phyloP scores from a whole-genome alignment of 768 basidiomycete species.

The Termitomyces heimii region DNA sequence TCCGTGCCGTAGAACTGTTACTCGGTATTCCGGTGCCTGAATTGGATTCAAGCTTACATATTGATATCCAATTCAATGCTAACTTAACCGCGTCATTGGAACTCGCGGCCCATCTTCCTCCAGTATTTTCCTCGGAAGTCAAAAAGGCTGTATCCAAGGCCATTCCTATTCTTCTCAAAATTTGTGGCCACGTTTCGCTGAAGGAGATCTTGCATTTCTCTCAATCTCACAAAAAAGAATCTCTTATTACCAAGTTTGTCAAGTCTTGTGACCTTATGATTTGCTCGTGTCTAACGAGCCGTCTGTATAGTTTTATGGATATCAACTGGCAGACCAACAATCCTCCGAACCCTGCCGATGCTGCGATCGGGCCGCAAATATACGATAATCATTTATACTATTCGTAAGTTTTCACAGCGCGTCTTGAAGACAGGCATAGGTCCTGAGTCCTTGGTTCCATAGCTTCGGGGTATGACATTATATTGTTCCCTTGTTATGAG shows the following conservation, averaged over 20 bases:
- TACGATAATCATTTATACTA: slow-evolving; percentile 85
- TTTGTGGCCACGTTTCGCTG: slow-evolving; percentile 21
- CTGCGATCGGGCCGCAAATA: slow-evolving; percentile 59
- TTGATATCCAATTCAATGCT: not conserved
- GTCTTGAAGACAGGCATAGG: not conserved
- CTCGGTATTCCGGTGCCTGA: slow-evolving; percentile 46
- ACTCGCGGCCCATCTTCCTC: slow-evolving; percentile 5
- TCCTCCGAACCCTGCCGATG: slow-evolving; percentile 67
- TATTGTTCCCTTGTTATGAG: not conserved
- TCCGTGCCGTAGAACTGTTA: slow-evolving; percentile 57
- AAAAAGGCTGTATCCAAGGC: slow-evolving; percentile 27
- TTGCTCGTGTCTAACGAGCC: not conserved
- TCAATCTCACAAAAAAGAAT: slow-evolving; percentile 9
- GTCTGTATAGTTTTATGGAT: slow-evolving; percentile 67
- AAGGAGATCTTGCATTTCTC: slow-evolving; percentile 14
- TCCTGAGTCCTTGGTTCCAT: not conserved
- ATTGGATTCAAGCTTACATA: not conserved
- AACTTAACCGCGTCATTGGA: slow-evolving; percentile 23
- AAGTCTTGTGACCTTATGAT: not conserved
- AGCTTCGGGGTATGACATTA: slow-evolving; percentile 51
- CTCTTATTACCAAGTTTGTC: slow-evolving; percentile 32
- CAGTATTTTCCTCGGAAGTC: slow-evolving; percentile 21
- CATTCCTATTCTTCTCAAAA: slow-evolving; percentile 28
- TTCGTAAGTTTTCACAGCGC: slow-evolving; percentile 33
- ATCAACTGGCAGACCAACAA: slow-evolving; percentile 69